Conservation (phyloP, 1,139 yeast species). For the Blastobotrys buckinghamii region DNA sequence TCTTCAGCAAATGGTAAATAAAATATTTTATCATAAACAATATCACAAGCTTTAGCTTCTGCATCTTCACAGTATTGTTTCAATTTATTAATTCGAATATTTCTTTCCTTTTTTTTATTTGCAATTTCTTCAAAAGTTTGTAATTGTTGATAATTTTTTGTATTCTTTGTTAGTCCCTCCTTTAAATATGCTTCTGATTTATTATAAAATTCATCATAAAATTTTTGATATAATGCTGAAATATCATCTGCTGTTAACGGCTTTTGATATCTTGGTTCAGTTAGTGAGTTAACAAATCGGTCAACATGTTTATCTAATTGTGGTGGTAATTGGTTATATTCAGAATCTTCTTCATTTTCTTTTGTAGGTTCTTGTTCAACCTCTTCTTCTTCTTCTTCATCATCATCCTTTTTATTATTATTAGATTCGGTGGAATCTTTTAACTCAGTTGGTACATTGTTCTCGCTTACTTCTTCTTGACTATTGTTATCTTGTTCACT, state of each 20-base stretch:
- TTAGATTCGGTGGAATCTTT: no score
- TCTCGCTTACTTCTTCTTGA: not conserved
- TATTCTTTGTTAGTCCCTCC: constrained; percentile 11
- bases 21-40: constrained; percentile 38
- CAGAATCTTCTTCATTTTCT: not conserved
- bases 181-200: constrained; percentile 26
- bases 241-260: constrained; percentile 51
- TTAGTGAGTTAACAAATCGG: constrained; percentile 43
- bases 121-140: constrained; percentile 33
- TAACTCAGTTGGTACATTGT: no score
- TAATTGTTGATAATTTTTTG: constrained; percentile 21
- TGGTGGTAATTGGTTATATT: constrained; percentile 29
- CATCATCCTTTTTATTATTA: not conserved
- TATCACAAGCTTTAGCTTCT: constrained; percentile 39
- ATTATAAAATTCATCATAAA: constrained; percentile 39
- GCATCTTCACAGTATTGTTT: constrained; percentile 34
- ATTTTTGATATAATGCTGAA: constrained; percentile 47
- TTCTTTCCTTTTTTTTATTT: constrained; percentile 26
- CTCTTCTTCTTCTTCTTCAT: not conserved
- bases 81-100: constrained; percentile 23
- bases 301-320: constrained; percentile 32
- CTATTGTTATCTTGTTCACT: constrained; percentile 2
- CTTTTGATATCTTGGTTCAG: constrained; percentile 49
- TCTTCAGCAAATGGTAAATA: constrained; percentile 22
- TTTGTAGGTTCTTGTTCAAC: not conserved